Base-by-base conservation (phyloP, 2,329 filamentous ascomycete species). In the Sarocladium brachiariae region DNA sequence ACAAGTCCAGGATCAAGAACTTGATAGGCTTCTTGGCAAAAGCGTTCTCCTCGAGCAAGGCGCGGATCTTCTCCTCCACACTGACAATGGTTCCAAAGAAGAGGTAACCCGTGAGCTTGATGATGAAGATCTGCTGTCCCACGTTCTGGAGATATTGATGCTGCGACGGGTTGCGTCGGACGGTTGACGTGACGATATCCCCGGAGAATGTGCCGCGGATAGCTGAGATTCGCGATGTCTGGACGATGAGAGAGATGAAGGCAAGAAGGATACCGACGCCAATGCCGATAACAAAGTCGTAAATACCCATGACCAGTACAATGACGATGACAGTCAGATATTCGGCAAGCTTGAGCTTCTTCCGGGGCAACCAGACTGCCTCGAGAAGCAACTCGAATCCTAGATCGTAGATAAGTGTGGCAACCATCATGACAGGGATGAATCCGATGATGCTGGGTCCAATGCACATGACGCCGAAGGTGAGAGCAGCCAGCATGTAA, bases 11-110 rank as follows among this genome's bases (percentile, higher is more conserved):
- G 16, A 99, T 81, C 37, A 99, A 74, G 64, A 90, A 99, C 57
- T 89, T 86, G 63, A 97, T 93, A 0, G 92, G 90, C 49, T 84
- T 79, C 56, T 81, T 73, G 23, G 75, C 73, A 63, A 96, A 97
- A 2, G 83, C 79, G 54, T 92, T 84, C 25, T 95, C 89, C 24
- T 91, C 84, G 43, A 97, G 84, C 27, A 97, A 71, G 3, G 77
- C 81, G 19, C 91, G 81, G 54, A 97, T 91, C 56, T 86, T 86
- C 55, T 89, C 87, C 66, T 99, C 93, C 0, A 99, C 92, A 45
- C 89, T 89, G 50, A 96, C 92, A 56, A 99, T 96, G 2, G 91
- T 97, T 14, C 93, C 93, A 58, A 99, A 99, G 74, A 99, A 99
- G n/a, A 99, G 79, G 62, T 92, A 97, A 0, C 93, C 92, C 0